These are phyloP conservation scores for Herpetospermum pedunculosum DNA, from an alignment of 306 rosid species.

Conservation along the genomic window DNA sequence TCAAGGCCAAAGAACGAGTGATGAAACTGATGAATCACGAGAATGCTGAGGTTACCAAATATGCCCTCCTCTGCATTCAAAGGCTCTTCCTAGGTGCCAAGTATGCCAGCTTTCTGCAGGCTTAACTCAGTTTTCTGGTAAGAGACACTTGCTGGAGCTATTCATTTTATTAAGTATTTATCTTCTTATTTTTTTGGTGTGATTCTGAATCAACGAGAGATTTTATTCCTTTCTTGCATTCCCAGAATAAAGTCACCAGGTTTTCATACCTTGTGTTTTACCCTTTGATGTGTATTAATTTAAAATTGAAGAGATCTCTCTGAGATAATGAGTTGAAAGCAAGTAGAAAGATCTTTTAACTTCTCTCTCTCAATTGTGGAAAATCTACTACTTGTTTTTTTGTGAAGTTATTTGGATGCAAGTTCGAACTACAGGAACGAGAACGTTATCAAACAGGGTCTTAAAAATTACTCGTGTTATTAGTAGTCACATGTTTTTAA, in stretches of 20 bases:
- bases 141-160: background rate
- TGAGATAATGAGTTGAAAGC: background rate
- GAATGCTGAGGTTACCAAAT: conserved; percentile 85
- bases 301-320: background rate
- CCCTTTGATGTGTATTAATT: background rate
- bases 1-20: conserved; percentile 92
- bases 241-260: background rate
- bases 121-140: conserved; percentile 13
- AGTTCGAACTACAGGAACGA: background rate
- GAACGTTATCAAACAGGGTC: no score
- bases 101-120: conserved; percentile 96
- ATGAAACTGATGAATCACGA: conserved; percentile 94
- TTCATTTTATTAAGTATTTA: background rate
- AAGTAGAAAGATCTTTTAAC: background rate
- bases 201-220: background rate
- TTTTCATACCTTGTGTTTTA: background rate
- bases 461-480: no score
- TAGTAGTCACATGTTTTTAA: no score
- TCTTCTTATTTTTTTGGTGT: background rate
- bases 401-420: background rate
- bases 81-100: conserved; percentile 94
- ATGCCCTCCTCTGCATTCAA: conserved; percentile 90
- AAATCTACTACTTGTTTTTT: background rate
- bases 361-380: background rate
- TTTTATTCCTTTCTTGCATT: conserved; percentile 2